These are phyloP conservation scores for Aphanomyces invadans DNA, from an alignment of 352 stramenopile species.

Conservation along the genomic window DNA sequence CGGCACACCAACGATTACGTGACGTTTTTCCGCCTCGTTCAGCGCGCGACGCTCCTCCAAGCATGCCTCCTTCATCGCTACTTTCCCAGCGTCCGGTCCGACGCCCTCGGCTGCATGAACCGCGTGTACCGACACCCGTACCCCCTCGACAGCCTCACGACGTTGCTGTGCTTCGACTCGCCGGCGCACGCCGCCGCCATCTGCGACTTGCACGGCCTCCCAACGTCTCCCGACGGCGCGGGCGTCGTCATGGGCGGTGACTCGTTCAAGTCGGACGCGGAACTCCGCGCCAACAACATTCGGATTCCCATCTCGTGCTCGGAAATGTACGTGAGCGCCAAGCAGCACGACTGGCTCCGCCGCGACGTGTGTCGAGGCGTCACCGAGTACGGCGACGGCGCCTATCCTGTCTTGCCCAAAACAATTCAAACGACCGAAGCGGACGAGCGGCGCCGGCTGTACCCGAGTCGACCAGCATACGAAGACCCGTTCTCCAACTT, in stretches of 20 bases:
- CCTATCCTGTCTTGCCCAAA: slow-evolving; percentile 67
- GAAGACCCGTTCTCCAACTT: slow-evolving; percentile 73
- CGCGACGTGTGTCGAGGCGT: slow-evolving; percentile 71
- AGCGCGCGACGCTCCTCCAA: slow-evolving; percentile 69
- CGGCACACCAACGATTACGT: slow-evolving; percentile 79
- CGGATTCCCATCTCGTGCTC: slow-evolving; percentile 48
- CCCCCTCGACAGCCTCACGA: slow-evolving; percentile 49
- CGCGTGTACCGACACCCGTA: slow-evolving; percentile 61
- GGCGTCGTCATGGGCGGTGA: slow-evolving; percentile 57
- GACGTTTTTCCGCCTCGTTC: slow-evolving; percentile 72
- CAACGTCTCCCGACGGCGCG: slow-evolving; percentile 34
- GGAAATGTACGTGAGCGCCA: slow-evolving; percentile 63
- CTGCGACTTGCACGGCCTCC: slow-evolving; percentile 56
- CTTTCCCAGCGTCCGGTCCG: slow-evolving; percentile 63
- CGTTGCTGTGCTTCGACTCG: slow-evolving; percentile 76
- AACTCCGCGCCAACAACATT: slow-evolving; percentile 54
- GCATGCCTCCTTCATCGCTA: slow-evolving; percentile 78
- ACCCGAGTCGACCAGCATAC: slow-evolving; percentile 45
- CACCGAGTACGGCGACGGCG: slow-evolving; percentile 62
- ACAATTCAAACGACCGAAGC: slow-evolving; percentile 56
- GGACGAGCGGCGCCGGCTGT: slow-evolving; percentile 49
- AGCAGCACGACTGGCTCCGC: slow-evolving; percentile 63
- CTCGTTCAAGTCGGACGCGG: slow-evolving; percentile 65
- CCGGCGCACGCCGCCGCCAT: slow-evolving; percentile 57
- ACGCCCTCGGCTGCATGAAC: slow-evolving; percentile 72